Base-by-base conservation (phyloP, 805 yeast genomes). In the Cyberlindnera maritima region DNA sequence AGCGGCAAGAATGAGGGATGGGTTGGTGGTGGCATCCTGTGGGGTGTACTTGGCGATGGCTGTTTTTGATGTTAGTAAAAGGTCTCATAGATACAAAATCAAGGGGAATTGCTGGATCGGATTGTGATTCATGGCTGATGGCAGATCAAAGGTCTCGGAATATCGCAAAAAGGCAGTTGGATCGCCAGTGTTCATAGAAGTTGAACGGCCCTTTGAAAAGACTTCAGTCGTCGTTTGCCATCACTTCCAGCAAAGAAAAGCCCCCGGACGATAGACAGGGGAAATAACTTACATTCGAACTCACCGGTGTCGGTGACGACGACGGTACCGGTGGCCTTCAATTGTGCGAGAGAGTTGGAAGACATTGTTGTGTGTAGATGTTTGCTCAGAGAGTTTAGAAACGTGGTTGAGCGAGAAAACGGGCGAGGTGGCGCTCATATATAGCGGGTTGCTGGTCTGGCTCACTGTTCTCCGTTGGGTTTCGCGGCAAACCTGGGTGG, bases 261-360 rank as follows among this genome's bases (percentile, higher is more conserved):
- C 13, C 31, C 7, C 14, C 13, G 5, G 25, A 21, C 25, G 25
- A 21, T 6, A 28, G n/a, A 11, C 14, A 17, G 9, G 15, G 19
- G 39, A 14, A n/a, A 13, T 11, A n/a, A 56, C 59, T 33, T 48
- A 54, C 58, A 85, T 71, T 89, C 97, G 69, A 94, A 94, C 72
- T 94, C 99, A 76, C 99, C 99, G 53, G 98, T 90, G 77, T 94
- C 99, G 57, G 99, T 88, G 66, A 94, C 99, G 65, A 94, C 96
- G 59, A 80, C 85, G 59, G 99, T 94, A 61, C 98, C 98, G 48
- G 97, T 69, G 56, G 95, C 90, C 72, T 92, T 94, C 67, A 94
- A 83, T 74, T 85, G 91, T 69, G 85, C 98, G 66, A 94, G 78
- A 47, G 97, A 86, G 75, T 81, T 80, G 35, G 74, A 55, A 19